Conservation (phyloP, 2,329 filamentous ascomycete species). For the Calonectria fujianensis region DNA sequence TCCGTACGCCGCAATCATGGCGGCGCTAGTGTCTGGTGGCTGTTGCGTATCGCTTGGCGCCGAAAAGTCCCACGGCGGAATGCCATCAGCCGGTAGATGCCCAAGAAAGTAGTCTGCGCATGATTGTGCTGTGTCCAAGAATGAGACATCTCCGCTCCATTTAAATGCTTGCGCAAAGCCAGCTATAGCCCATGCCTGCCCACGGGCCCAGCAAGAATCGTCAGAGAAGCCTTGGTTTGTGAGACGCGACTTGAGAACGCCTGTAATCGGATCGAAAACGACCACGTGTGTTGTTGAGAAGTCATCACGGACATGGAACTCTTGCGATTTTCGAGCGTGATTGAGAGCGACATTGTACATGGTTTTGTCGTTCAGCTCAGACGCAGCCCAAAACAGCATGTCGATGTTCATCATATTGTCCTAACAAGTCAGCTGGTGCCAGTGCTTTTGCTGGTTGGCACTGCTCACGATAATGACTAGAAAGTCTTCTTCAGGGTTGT, state of each 20-base stretch:
- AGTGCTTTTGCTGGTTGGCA: too few relatives aligned
- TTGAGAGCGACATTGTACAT: slow-evolving; percentile 60
- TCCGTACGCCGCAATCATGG: slow-evolving; percentile 62
- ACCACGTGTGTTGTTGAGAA: slow-evolving; percentile 65
- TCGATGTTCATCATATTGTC: slow-evolving; percentile 66
- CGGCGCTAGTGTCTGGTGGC: slow-evolving; percentile 62
- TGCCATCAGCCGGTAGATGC: slow-evolving; percentile 45
- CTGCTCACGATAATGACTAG: slow-evolving; percentile 63
- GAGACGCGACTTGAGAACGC: slow-evolving; percentile 61
- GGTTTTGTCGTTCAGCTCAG: slow-evolving; percentile 54
- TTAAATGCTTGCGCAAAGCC: slow-evolving; percentile 67
- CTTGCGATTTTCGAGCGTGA: slow-evolving; percentile 63
- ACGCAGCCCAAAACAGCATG: slow-evolving; percentile 64
- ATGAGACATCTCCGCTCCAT: slow-evolving; percentile 66
- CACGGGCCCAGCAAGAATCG: slow-evolving; percentile 67
- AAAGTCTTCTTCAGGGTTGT: slow-evolving; percentile 60
- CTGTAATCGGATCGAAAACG: slow-evolving; percentile 66
- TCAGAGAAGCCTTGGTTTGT: slow-evolving; percentile 69
- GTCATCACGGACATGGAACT: slow-evolving; percentile 63
- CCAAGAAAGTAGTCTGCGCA: slow-evolving; percentile 68
- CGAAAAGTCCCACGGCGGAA: slow-evolving; percentile 70
- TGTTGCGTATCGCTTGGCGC: slow-evolving; percentile 55
- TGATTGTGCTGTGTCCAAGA: slow-evolving; percentile 64
- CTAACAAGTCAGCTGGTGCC: slow-evolving; percentile 40
- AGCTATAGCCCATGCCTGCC: slow-evolving; percentile 69